Conservation (phyloP, 352 stramenopile genomes). For the Globisporangium parvum region DNA sequence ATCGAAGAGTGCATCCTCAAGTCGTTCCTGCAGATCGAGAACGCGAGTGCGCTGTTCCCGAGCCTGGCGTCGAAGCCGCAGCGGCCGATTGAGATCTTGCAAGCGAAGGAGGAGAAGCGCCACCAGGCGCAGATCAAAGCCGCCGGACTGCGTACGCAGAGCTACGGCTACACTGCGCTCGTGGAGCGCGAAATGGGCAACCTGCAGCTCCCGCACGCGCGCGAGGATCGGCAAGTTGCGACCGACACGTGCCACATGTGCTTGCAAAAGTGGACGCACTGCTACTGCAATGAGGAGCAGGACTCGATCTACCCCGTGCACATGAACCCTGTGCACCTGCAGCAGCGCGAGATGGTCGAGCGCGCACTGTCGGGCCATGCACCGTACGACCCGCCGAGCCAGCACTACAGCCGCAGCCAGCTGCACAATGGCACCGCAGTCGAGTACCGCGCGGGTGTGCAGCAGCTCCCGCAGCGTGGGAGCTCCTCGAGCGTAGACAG, state of each 20-base stretch:
- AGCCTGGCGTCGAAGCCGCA: slow-evolving; percentile 45
- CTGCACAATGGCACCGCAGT: slow-evolving; percentile 3
- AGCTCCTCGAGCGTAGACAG: slow-evolving; percentile 49
- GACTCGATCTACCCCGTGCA: slow-evolving; percentile 51
- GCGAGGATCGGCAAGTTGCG: slow-evolving; percentile 39
- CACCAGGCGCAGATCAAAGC: slow-evolving; percentile 62
- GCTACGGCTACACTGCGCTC: slow-evolving; percentile 29
- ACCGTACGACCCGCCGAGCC: slow-evolving; percentile 5
- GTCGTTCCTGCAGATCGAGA: slow-evolving; percentile 73
- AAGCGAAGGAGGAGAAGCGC: slow-evolving; percentile 67
- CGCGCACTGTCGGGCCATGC: slow-evolving; percentile 9
- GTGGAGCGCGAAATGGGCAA: slow-evolving; percentile 29
- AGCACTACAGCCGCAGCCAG: slow-evolving; percentile 3
- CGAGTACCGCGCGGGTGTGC: background rate
- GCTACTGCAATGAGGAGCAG: slow-evolving; percentile 83
- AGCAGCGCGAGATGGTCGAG: slow-evolving; percentile 13
- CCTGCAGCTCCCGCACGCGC: slow-evolving; percentile 21
- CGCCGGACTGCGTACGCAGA: slow-evolving; percentile 49
- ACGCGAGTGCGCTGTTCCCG: slow-evolving; percentile 44
- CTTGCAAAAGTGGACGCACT: slow-evolving; percentile 83
- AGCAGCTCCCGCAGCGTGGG: slow-evolving; percentile 17
- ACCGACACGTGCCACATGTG: slow-evolving; percentile 73
- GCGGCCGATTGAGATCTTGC: slow-evolving; percentile 46
- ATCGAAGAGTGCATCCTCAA: slow-evolving; percentile 71
- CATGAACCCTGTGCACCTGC: slow-evolving; percentile 13